Evolutionary conservation across 75 land plant genomes (phyloP).

Genomic region (Isoetes taiwanensis): DNA sequence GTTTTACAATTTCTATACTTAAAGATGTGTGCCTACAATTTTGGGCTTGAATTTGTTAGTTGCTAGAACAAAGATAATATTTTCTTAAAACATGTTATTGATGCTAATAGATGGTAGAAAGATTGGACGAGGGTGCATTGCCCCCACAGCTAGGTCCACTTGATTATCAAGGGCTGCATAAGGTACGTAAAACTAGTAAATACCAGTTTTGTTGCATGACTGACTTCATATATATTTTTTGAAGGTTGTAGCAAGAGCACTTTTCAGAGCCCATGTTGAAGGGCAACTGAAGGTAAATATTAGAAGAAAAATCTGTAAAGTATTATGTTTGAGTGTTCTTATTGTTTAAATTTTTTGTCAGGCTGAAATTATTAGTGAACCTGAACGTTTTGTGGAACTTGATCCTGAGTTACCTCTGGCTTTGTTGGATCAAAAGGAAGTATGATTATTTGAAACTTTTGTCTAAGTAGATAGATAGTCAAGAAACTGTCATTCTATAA

Average conservation of each 20-base stretch:
- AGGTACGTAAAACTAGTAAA: too few species aligned
- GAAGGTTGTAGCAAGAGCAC: constrained; percentile 87
- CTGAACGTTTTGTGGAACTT: constrained; percentile 87
- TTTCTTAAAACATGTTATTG: too few species aligned
- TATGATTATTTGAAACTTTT: constrained; percentile 18
- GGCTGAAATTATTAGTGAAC: constrained; percentile 88
- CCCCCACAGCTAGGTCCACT: constrained; percentile 57
- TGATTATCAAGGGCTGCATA: constrained; percentile 74
- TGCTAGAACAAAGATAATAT: too few species aligned
- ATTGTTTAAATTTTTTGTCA: constrained; percentile 21
- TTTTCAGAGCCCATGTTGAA: constrained; percentile 95
- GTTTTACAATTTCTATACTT: too few species aligned
- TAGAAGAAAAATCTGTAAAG: background rate
- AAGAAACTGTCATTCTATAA: too few species aligned
- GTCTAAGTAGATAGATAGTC: too few species aligned
- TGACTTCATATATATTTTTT: background rate
- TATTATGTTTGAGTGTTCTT: too few species aligned
- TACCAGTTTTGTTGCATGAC: background rate
- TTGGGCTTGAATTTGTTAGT: too few species aligned
- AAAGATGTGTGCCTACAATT: too few species aligned
- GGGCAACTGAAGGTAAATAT: constrained; percentile 77
- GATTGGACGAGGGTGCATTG: constrained; percentile 78
- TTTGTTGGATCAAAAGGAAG: constrained; percentile 96
- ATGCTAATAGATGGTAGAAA: constrained; percentile 99
- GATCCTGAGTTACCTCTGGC: constrained; percentile 92